phyloP scores from a whole-genome alignment of 225 moss, liverwort and hornwort species.

The Thuidium tamariscinum region DNA sequence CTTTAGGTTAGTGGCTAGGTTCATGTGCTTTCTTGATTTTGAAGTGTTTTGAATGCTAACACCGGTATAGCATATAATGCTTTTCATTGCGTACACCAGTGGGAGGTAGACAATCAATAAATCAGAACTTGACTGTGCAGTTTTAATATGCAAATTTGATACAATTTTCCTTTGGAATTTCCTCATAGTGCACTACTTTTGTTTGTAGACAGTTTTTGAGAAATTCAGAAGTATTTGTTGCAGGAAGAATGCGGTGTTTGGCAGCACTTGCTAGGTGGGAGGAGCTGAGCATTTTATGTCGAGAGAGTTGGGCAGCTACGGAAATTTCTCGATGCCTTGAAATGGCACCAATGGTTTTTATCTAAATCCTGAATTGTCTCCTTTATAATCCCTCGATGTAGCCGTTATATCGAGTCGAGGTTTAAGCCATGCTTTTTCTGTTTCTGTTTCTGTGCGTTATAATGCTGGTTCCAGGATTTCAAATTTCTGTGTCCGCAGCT shows the following conservation, averaged over 20 bases:
- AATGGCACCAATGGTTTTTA: conserved; percentile 91
- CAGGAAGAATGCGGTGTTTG: conserved; percentile 97
- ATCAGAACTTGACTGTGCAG: background rate
- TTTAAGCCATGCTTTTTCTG: background rate
- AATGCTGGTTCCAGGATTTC: background rate
- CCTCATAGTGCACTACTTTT: background rate
- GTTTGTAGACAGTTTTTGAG: background rate
- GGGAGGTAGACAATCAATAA: background rate
- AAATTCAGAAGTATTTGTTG: background rate
- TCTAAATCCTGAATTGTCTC: background rate
- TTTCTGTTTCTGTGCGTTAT: background rate
- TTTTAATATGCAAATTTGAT: background rate
- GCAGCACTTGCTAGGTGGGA: conserved; percentile 96
- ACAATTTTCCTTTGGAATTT: background rate
- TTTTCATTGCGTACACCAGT: background rate
- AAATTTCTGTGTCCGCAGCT: background rate
- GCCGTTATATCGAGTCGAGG: background rate
- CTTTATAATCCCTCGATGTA: background rate
- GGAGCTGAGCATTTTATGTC: conserved; percentile 71
- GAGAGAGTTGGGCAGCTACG: conserved; percentile 80
- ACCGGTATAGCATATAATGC: background rate
- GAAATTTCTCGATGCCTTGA: conserved; percentile 78
- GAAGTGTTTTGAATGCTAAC: background rate
- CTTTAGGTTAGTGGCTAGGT: conserved; percentile 54
- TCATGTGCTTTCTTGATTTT: background rate